Base-by-base conservation (phyloP, 139 green algal species). In the Microglena sp. region DNA sequence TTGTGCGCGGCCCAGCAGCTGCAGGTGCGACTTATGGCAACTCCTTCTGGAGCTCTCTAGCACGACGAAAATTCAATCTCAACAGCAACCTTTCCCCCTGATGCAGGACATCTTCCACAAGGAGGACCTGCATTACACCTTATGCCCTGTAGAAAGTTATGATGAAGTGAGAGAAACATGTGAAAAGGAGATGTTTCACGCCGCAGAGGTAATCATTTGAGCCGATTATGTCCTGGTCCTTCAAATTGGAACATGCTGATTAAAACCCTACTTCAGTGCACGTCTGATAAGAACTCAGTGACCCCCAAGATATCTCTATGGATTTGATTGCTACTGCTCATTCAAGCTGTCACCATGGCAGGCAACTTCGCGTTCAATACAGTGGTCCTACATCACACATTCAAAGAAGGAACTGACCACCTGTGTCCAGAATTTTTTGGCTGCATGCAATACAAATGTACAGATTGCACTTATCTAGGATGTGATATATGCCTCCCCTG, bases 1-100 rank as follows among this genome's bases (percentile, higher is more conserved):
- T 76, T 88, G 1, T 87, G 76, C 62, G 81, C 86, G n/a, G 60
- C 78, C 3, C 68, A 78, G 33, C 84, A 87, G 36, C 74, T 91
- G 7, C 68, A 84, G 86, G 85, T 90, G 46, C 5, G 64, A 21
- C 22, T 0, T 15, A 60, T 18, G 35, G 5, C 63, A 22, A 7
- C 4, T 27, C 36, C 18, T 5, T 5, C 29, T 35, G 29, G 5
- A 11, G 1, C 54, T 53, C 29, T 18, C 44, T 8, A 5, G 8
- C 5, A 2, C 30, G 27, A 27, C 53, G 44, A 60, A 50, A 66
- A 33, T 2, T 2, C 30, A 26, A 0, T 50, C 53, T 54, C 33
- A n/a, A 28, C 31, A 53, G 3, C 27, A 40, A 7, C 26, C 5
- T 69, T 18, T 21, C 33, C n/a, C 4, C 27, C 53, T 53, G 28